Evolutionary conservation across 768 basidiomycete genomes (phyloP).

Genomic region (Lanmaoa pseudosensibilis): DNA sequence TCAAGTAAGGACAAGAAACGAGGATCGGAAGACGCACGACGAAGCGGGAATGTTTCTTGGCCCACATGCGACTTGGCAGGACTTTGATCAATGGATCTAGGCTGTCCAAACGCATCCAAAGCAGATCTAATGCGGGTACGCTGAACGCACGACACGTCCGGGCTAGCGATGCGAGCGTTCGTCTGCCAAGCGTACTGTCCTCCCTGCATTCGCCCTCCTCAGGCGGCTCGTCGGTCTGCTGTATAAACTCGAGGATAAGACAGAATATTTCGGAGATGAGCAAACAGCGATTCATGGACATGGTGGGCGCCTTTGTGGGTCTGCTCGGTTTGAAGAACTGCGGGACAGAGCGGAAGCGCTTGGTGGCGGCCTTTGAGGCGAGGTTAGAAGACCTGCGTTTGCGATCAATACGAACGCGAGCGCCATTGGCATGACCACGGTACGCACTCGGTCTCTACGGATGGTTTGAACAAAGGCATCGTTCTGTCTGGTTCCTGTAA

Average conservation of each 20-base stretch:
- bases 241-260: conserved; percentile 12
- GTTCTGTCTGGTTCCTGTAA: neutral
- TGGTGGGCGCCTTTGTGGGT: neutral
- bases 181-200: neutral
- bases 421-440: neutral
- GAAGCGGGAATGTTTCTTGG: conserved; percentile 1
- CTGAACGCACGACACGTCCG: conserved; percentile 20
- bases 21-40: conserved; percentile 4
- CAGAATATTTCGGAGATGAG: conserved; percentile 12
- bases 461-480: neutral
- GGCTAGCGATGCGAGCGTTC: conserved; percentile 19
- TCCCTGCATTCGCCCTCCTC: neutral
- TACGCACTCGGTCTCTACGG: neutral
- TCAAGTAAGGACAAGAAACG: neutral
- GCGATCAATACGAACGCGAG: neutral
- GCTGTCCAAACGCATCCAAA: conserved; percentile 19
- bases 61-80: conserved; percentile 12
- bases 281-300: conserved; percentile 11
- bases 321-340: neutral
- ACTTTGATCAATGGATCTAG: conserved; percentile 19
- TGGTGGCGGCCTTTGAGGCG: neutral
- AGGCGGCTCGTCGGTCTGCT: neutral
- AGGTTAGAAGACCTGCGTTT: neutral
- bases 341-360: neutral
- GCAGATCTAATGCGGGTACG: conserved; percentile 19